Evolutionary conservation across 306 rosid species (phyloP), one percentile per base, ranked within the genome.

Genomic region (Crataegus laevigata): DNA sequence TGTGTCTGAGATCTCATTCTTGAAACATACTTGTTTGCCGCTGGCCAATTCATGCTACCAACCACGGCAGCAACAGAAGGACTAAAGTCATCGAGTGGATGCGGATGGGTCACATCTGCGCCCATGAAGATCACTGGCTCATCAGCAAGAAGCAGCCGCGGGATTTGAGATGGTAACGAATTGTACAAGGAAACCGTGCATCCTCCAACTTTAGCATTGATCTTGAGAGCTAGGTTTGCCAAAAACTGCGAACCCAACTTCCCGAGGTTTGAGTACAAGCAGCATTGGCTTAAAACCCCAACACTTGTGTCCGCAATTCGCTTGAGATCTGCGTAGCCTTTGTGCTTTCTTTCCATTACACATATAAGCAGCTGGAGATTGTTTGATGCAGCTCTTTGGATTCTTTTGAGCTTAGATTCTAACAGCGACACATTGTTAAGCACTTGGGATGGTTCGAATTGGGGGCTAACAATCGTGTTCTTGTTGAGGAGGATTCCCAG

Each of bases 1-100:
- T 96, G 99, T n/a, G 93, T 96, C 78, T 96, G 98, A 58, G 99
- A 96, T 84, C 98, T 85, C 92, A 96, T 96, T 85, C 98, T 88
- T 19, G 99, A 96, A 30, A 87, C 87, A 11, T 96, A 96, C 82
- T 90, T 96, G 89, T 92, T 96, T 36, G 99, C 97, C 59, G 97
- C 88, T 11, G 99, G 99, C 99, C 99, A 96, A 57, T 96, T 96
- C 96, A 92, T 88, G 90, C 99, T 96, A 11, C 96, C 92, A 76
- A 96, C 99, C 58, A 96, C 99, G 66, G 99, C 99, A 24, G 98
- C 98, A 40, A 96, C 90, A 17, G 99, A 96, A 52, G 99, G 99
- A 81, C 99, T 96, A 17, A 77, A 85, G 75, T 96, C 99, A 74
- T 96, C 99, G n/a, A 96, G 94, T 21, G 99, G 99, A 74, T 96